Evolutionary conservation across 805 yeast species (phyloP).

Genomic region (Kodamaea hsintzibuensis): DNA sequence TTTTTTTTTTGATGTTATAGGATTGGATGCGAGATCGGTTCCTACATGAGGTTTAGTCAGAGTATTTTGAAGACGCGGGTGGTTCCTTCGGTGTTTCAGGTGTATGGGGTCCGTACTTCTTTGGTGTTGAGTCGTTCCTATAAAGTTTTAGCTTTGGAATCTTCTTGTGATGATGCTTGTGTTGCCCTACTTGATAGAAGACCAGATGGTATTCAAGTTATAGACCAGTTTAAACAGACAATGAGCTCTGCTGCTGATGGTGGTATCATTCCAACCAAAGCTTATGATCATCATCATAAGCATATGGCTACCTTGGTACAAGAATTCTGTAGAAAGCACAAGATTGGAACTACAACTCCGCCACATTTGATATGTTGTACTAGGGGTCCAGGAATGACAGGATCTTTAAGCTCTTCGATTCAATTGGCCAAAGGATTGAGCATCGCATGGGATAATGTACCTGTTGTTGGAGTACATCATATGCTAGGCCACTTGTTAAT

Average conservation of each 20-base stretch:
- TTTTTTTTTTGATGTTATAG: not conserved
- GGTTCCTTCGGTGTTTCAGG: not conserved
- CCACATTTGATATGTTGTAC: constrained; percentile 88
- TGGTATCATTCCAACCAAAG: constrained; percentile 86
- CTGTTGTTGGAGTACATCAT: constrained; percentile 89
- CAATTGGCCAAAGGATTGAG: constrained; percentile 85
- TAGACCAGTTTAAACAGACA: constrained; percentile 65
- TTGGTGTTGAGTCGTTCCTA: constrained; percentile 30
- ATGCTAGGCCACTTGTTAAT: constrained; percentile 90
- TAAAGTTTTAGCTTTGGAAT: constrained; percentile 80
- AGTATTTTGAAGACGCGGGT: not conserved
- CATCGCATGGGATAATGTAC: constrained; percentile 66
- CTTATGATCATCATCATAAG: constrained; percentile 74
- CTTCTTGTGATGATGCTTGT: constrained; percentile 95
- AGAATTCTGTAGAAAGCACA: constrained; percentile 41
- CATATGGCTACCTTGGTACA: constrained; percentile 53
- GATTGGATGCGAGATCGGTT: not conserved
- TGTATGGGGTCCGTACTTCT: not conserved
- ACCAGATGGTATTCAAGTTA: constrained; percentile 43
- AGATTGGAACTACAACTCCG: constrained; percentile 26
- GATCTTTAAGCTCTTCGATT: constrained; percentile 78
- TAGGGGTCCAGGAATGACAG: constrained; percentile 96
- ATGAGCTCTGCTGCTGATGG: constrained; percentile 67
- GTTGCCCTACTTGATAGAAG: constrained; percentile 70
- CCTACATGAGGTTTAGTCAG: not conserved